Conservation (phyloP, 768 basidiomycete genomes). For the Kwoniella dendrophila region DNA sequence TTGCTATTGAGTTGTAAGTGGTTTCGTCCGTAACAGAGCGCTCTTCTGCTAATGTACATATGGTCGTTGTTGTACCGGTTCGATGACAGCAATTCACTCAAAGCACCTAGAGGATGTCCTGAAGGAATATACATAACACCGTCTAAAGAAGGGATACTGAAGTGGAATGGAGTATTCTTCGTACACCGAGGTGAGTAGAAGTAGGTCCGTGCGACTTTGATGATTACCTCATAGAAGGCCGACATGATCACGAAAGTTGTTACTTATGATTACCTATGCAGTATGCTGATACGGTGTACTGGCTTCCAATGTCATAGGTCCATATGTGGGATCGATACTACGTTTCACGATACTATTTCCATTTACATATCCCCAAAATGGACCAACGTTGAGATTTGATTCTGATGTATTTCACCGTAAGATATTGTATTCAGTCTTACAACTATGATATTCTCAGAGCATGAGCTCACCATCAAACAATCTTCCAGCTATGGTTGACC, state of each 20-base stretch:
- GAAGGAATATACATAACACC: constrained; percentile 46
- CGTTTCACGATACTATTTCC: constrained; percentile 41
- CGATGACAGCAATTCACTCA: constrained; percentile 42
- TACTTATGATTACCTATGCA: too few species aligned
- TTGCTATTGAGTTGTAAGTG: constrained; percentile 37
- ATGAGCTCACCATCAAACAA: not conserved
- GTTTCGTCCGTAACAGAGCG: not conserved
- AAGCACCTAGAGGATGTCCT: constrained; percentile 34
- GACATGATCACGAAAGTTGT: too few species aligned
- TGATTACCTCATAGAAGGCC: too few species aligned
- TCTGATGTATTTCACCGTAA: constrained; percentile 50
- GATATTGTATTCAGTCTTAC: constrained; percentile 4
- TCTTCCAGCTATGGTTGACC: constrained; percentile 43
- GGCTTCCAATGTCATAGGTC: constrained; percentile 26
- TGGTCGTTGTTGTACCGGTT: too few species aligned
- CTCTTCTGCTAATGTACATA: not conserved
- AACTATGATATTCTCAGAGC: not conserved
- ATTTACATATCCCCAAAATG: constrained; percentile 23
- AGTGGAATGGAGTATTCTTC: constrained; percentile 48
- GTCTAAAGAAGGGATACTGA: constrained; percentile 23
- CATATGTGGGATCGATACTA: constrained; percentile 43
- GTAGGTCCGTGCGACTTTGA: not conserved
- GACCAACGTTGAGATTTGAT: constrained; percentile 38
- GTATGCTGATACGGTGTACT: not conserved
- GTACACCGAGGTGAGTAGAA: constrained; percentile 45